These are phyloP conservation scores for Epichloe amarillans DNA, from an alignment of 2,329 filamentous ascomycete species.

Conservation along the genomic window DNA sequence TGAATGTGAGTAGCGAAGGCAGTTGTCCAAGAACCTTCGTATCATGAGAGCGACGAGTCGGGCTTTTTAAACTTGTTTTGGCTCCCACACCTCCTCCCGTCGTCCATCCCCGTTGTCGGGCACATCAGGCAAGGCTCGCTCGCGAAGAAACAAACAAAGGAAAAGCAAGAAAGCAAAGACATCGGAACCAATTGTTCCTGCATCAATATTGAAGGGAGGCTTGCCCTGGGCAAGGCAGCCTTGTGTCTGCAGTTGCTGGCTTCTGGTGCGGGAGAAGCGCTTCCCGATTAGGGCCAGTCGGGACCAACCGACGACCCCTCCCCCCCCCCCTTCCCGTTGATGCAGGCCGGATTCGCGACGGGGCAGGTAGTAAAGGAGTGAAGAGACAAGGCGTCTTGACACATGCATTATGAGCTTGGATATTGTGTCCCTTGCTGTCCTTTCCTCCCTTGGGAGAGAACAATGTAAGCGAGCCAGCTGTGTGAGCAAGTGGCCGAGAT, in stretches of 20 bases:
- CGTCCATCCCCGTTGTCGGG: not conserved
- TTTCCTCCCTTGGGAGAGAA: no score
- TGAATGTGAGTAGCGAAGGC: not conserved
- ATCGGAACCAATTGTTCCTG: not conserved
- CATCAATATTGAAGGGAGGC: not conserved
- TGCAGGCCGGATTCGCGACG: not conserved
- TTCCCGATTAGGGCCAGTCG: not conserved
- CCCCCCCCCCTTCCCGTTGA: not conserved
- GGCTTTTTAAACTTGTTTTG: conserved; percentile 1
- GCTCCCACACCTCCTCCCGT: not conserved
- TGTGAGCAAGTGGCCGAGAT: no score
- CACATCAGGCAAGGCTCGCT: not conserved
- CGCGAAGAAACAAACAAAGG: not conserved
- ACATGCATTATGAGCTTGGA: no score
- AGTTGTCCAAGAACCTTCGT: not conserved
- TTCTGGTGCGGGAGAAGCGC: not conserved
- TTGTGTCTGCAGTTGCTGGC: not conserved
- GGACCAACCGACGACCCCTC: not conserved
- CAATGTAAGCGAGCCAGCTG: no score
- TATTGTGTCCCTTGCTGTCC: no score
- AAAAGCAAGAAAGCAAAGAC: not conserved
- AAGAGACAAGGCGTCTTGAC: not conserved
- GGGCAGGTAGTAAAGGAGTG: not conserved
- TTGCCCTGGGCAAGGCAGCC: not conserved
- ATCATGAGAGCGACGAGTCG: not conserved